Evolutionary conservation across 495 filamentous ascomycete genomes (phyloP), one percentile per base, ranked within the genome.

Genomic region (Diplogelasinospora grovesii): DNA sequence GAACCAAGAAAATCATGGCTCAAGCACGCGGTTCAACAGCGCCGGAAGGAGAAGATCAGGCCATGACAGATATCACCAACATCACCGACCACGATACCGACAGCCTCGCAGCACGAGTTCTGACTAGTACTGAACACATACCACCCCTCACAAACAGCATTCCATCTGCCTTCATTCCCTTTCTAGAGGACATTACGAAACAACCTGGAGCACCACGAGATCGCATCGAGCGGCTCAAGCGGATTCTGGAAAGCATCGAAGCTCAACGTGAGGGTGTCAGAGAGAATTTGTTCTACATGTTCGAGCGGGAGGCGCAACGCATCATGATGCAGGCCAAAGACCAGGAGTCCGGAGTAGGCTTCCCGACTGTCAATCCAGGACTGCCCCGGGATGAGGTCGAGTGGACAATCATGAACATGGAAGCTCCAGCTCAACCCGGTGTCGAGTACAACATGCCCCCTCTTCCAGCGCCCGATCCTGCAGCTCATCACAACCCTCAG

Each of bases 341-440:
- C 26, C 62, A 64, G 19, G 72, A 78, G 23, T 77, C 78, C 7
- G 77, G 83, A n/a, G 75, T 82, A 49, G 76, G 77, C 8, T 26
- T 26, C 16, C 25, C 36, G 8, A 33, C 26, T 4, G 18, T 19
- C 28, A 36, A 31, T 15, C 30, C 41, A 1, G 48, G 34, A 1
- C 16, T 60, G 30, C 13, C 36, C 13, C 36, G 38, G 3, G 29
- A 26, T 8, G 61, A 62, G 38, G 40, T 41, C 8, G 54, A 63
- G 34, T 11, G 8, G n/a, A 39, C 59, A 11, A 42, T 64, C 8
- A 14, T 10, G 18, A 53, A 48, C 41, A 61, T 64, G 56, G 47
- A 44, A 26, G 51, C 54, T 11, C 43, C 45, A 7, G 52, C 55
- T 4, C 14, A 23, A 4, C 39, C 41, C 2, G 39, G 45, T 5